Conservation (phyloP, 371 early-diverging fungal genomes). For the Mortierella sp. region DNA sequence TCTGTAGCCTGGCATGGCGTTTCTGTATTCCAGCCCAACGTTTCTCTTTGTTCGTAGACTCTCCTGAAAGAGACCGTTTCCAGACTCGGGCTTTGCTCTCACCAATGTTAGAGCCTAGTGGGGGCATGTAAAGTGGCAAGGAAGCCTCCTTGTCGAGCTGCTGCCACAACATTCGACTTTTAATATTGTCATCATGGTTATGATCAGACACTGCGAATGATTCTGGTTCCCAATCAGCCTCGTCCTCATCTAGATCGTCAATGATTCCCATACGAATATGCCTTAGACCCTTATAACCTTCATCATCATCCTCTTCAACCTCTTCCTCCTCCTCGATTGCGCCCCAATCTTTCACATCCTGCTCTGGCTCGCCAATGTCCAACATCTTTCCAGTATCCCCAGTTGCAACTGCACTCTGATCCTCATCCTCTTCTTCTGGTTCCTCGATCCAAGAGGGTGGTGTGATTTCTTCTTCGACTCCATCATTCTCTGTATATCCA, state of each 20-base stretch:
- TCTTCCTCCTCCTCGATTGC: neutral
- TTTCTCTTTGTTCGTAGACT: neutral
- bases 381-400: constrained; percentile 17
- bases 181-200: neutral
- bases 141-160: constrained; percentile 14
- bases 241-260: constrained; percentile 13
- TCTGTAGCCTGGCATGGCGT: neutral
- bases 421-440: constrained; percentile 18
- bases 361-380: constrained; percentile 13
- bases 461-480: constrained; percentile 2
- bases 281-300: constrained; percentile 6
- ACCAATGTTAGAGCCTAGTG: neutral
- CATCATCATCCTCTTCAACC: constrained; percentile 9
- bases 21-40: neutral
- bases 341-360: neutral
- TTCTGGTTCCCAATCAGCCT: constrained; percentile 4
- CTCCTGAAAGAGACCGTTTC: constrained; percentile 16
- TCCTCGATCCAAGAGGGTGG: constrained; percentile 28
- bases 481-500: neutral
- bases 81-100: neutral
- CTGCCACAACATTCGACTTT: constrained; percentile 13
- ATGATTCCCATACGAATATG: constrained; percentile 10
- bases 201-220: neutral
- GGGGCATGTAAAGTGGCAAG: constrained; percentile 24
- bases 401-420: constrained; percentile 15